These are phyloP conservation scores for Ceratobasidium sp. DNA, from an alignment of 1,284 basidiomycete genomes.

Conservation along the genomic window DNA sequence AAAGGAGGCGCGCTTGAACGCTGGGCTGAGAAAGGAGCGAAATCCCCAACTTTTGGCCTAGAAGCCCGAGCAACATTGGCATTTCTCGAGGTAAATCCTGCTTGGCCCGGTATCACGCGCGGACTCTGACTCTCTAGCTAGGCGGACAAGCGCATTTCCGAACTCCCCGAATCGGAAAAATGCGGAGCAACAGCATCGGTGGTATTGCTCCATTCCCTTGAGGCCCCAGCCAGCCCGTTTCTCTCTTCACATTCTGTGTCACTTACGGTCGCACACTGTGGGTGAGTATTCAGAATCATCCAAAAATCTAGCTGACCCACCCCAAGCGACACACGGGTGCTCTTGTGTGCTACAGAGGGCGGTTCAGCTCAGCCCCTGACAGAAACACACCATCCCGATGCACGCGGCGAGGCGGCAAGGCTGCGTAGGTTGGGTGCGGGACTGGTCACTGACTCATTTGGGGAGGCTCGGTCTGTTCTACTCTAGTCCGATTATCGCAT, in stretches of 20 bases:
- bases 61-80: constrained; percentile 84
- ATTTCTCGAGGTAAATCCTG: constrained; percentile 74
- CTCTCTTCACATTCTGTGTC: constrained; percentile 73
- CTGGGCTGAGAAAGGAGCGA: constrained; percentile 59
- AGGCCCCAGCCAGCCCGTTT: constrained; percentile 75
- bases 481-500: too few species aligned
- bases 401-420: constrained; percentile 82
- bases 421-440: constrained; percentile 88
- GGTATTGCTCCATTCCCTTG: constrained; percentile 84
- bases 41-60: constrained; percentile 66
- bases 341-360: constrained; percentile 77
- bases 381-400: constrained; percentile 91
- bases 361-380: constrained; percentile 82
- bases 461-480: constrained; percentile 78
- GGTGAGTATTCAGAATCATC: constrained; percentile 58
- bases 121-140: constrained; percentile 39
- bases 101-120: constrained; percentile 1
- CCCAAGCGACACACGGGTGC: constrained; percentile 83
- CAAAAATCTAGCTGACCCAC: constrained; percentile 21
- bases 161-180: constrained; percentile 58
- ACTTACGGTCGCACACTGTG: constrained; percentile 90
- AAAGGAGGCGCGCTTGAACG: constrained; percentile 75
- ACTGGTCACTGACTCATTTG: constrained; percentile 92
- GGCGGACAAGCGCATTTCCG: constrained; percentile 68
- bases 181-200: constrained; percentile 90